Evolutionary conservation across 2,329 filamentous ascomycete genomes (phyloP).

Genomic region (Trichoderma polysporum): DNA sequence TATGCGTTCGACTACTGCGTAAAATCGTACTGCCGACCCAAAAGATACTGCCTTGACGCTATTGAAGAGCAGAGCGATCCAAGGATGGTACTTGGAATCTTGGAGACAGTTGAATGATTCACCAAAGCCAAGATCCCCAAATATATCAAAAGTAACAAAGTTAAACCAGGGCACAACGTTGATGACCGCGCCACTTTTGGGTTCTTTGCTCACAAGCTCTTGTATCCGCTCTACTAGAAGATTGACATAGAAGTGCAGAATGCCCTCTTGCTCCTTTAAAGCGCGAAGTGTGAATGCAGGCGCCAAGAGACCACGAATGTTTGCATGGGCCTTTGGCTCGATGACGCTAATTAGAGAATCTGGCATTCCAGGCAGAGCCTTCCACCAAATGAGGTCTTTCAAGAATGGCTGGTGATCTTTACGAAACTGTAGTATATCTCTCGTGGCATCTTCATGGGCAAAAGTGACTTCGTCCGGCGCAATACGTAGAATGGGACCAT

Average conservation of each 20-base stretch:
- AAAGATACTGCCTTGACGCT: conserved; percentile 14
- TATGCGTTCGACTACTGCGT: conserved; percentile 5
- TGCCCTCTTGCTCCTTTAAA: conserved; percentile 31
- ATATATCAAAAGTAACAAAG: conserved; percentile 32
- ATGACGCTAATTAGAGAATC: conserved; percentile 31
- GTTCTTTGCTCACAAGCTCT: conserved; percentile 16
- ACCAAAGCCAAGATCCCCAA: conserved; percentile 26
- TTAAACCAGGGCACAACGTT: conserved; percentile 30
- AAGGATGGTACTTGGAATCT: conserved; percentile 21
- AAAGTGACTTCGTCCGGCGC: conserved; percentile 19
- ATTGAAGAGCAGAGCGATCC: conserved; percentile 20
- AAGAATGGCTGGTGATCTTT: conserved; percentile 24
- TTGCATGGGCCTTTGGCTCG: conserved; percentile 27
- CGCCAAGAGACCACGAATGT: conserved; percentile 20
- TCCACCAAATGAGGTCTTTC: conserved; percentile 33
- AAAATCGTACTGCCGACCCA: conserved; percentile 8
- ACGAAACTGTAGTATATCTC: background rate
- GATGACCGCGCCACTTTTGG: conserved; percentile 22
- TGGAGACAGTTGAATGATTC: conserved; percentile 25
- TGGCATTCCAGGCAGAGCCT: conserved; percentile 26
- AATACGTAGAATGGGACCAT: conserved; percentile 18
- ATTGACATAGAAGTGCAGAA: conserved; percentile 31
- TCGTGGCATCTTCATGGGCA: conserved; percentile 1
- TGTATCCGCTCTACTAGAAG: conserved; percentile 27
- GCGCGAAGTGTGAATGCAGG: conserved; percentile 21